phyloP scores from a whole-genome alignment of 495 filamentous ascomycete genomes.

The Neurospora tetrasperma region DNA sequence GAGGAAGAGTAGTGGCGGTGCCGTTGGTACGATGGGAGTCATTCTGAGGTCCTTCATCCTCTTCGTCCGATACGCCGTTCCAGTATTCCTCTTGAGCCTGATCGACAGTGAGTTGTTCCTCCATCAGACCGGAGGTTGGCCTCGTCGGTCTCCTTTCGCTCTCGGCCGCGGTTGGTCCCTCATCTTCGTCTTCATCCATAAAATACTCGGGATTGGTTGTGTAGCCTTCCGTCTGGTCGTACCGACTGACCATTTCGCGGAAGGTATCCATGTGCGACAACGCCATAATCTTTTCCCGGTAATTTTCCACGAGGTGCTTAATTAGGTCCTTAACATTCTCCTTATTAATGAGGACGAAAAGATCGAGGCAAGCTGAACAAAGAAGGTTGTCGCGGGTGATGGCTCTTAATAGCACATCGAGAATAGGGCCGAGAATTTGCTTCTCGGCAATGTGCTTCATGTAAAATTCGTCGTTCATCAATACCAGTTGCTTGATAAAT shows the following conservation, averaged over 20 bases:
- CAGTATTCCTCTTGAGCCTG: conserved; percentile 88
- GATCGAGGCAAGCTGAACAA: conserved; percentile 90
- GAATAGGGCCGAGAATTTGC: conserved; percentile 74
- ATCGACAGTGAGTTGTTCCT: conserved; percentile 62
- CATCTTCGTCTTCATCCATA: conserved; percentile 39
- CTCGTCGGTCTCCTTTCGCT: conserved; percentile 42
- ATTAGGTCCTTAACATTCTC: conserved; percentile 77
- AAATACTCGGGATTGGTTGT: conserved; percentile 45
- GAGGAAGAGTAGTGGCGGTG: conserved; percentile 25
- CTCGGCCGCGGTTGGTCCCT: conserved; percentile 45
- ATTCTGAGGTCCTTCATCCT: conserved; percentile 47
- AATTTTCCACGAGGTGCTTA: conserved; percentile 77
- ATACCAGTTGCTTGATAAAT: conserved; percentile 84
- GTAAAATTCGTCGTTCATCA: conserved; percentile 86
- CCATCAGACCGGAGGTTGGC: conserved; percentile 31
- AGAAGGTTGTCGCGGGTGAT: conserved; percentile 95
- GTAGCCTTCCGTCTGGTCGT: conserved; percentile 72
- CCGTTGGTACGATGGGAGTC: conserved; percentile 26
- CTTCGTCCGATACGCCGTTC: conserved; percentile 74
- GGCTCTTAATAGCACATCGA: conserved; percentile 78
- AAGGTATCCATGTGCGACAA: conserved; percentile 88
- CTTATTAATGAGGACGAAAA: conserved; percentile 84
- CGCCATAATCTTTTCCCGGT: conserved; percentile 65
- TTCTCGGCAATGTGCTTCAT: conserved; percentile 77
- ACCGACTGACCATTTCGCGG: conserved; percentile 58